phyloP scores from a whole-genome alignment of 2,329 filamentous ascomycete species.

The Pyrenochaeta sp. region DNA sequence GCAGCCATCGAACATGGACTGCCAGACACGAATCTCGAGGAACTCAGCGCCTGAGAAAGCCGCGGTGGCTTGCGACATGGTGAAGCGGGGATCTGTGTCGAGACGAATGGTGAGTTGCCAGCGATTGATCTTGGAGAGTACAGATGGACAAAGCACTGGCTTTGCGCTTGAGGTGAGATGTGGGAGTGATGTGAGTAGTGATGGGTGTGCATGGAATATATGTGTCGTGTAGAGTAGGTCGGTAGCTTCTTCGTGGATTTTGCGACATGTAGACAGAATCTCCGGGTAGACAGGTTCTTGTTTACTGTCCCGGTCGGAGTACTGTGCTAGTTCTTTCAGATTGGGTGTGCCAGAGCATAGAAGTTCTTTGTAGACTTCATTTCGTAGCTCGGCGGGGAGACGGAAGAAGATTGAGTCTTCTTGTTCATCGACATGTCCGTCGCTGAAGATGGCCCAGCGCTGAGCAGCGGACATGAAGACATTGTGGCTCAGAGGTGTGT shows the following conservation, averaged over 20 bases:
- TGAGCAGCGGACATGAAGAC: constrained; percentile 5
- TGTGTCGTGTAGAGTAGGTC: constrained; percentile 60
- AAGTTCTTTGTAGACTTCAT: constrained; percentile 62
- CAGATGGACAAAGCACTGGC: constrained; percentile 45
- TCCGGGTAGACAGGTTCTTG: constrained; percentile 44
- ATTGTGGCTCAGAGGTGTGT: constrained; percentile 6
- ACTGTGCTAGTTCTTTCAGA: constrained; percentile 9
- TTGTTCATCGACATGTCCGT: constrained; percentile 14
- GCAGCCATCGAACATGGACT: constrained; percentile 49
- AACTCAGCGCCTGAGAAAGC: constrained; percentile 58
- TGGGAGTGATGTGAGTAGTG: constrained; percentile 56
- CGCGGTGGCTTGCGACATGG: constrained; percentile 45
- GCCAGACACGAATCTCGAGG: constrained; percentile 60
- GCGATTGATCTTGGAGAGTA: constrained; percentile 49
- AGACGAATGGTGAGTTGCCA: constrained; percentile 59
- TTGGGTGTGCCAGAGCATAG: constrained; percentile 37
- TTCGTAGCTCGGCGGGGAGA: constrained; percentile 68
- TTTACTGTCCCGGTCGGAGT: constrained; percentile 12
- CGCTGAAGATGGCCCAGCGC: constrained; percentile 3
- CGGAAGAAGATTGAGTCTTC: constrained; percentile 44
- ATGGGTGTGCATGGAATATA: constrained; percentile 60
- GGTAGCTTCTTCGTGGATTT: constrained; percentile 52
- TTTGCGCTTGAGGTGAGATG: constrained; percentile 49
- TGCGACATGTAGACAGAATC: constrained; percentile 54
- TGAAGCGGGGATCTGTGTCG: constrained; percentile 60